Evolutionary conservation across 2,329 filamentous ascomycete species (phyloP), one percentile per base, ranked within the genome.

Genomic region (Leptosphaerulina australis): DNA sequence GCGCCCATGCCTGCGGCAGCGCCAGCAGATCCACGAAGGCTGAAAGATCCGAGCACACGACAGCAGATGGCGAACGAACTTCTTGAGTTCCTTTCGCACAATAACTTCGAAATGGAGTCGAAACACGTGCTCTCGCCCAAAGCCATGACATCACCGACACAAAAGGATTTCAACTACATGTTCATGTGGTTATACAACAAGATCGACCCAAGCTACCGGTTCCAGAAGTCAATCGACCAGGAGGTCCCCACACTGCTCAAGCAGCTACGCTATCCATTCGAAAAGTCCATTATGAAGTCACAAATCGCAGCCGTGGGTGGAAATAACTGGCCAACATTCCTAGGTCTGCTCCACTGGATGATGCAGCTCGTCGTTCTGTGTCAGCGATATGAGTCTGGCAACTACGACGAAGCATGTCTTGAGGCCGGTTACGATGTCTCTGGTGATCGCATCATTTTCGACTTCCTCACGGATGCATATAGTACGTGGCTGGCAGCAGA

Each of bases 61-160:
- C 81, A 85, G 22, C 85, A 87, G 48, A 92, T 99, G 72, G 90
- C 88, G 6, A 88, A 94, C 62, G 92, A 99, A 66, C 76, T 99
- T 46, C 77, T 96, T 59, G 94, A 99, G 60, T 99, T 96, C 69
- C 82, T 99, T 68, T 87, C 90, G 0, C 87, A 92, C 49, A 88
- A 97, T 72, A 96, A 97, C 69, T 99, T 97, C 66, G 94, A 99
- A 74, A 86, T 97, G 82, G 92, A 97, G 63, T 96, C 95, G 87
- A 97, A 96, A 75, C 90, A 97, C 71, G 88, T 86, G 1, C 79
- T 99, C n/a, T 90, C 90, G 0, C 88, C 89, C 57, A 97, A 97
- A 64, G 89, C 91, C 5, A 86, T 96, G 69, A 93, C 90, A 65
- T 96, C 90, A 33, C 95, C 94, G 0, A 99, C 93, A 0, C 93